Percentiles rank a stretch among this genome's conserved stretches.
phyloP scores from a whole-genome alignment of 1,139 yeast species.

The Yamadazyma dendronema region DNA sequence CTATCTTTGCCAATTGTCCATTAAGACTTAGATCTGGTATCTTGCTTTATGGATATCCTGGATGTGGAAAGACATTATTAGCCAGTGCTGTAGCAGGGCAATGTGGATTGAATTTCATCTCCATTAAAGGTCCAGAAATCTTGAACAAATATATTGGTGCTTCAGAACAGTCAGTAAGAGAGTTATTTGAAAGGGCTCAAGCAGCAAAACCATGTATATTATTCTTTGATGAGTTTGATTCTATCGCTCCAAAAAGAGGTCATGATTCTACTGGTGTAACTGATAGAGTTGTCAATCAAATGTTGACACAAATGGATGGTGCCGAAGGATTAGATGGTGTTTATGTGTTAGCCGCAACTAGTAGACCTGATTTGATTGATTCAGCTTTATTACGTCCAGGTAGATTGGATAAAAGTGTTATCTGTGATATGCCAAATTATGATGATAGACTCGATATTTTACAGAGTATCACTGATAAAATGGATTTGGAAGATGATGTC shows the following conservation, averaged over 20 bases:
- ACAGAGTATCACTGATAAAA: conserved; percentile 55
- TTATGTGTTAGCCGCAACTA: conserved; percentile 93
- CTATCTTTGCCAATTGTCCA: conserved; percentile 87
- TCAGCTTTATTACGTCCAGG: conserved; percentile 95
- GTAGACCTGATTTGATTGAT: conserved; percentile 92
- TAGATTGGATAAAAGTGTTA: conserved; percentile 84
- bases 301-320: conserved; percentile 98
- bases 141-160: conserved; percentile 97
- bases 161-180: conserved; percentile 91
- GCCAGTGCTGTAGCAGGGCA: conserved; percentile 95
- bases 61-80: conserved; percentile 91
- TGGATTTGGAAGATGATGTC: conserved; percentile 52
- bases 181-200: conserved; percentile 89
- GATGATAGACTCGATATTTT: conserved; percentile 77
- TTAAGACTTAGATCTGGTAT: conserved; percentile 86
- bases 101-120: conserved; percentile 90
- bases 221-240: conserved; percentile 95
- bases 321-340: conserved; percentile 98
- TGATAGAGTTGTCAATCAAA: conserved; percentile 94
- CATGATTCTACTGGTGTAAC: conserved; percentile 98
- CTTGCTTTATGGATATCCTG: conserved; percentile 91
- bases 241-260: conserved; percentile 97
- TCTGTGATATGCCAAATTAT: conserved; percentile 80
- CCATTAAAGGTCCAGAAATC: conserved; percentile 95
- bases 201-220: conserved; percentile 92